Base-by-base conservation (phyloP, 345 rosid genomes). In the Dovyalis caffra region DNA sequence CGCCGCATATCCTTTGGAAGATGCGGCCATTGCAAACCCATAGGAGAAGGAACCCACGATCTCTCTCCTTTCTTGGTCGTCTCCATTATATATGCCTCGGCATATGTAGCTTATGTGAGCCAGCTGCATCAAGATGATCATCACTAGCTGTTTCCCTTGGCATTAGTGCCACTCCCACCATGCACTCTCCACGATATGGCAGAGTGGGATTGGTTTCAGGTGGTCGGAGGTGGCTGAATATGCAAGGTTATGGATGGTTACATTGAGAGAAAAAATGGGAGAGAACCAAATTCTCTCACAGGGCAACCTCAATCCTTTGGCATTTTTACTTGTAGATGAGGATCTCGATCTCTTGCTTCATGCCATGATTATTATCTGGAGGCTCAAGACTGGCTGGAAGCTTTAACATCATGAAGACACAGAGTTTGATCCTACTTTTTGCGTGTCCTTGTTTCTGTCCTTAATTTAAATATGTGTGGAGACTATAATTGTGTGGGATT, bases 1-100 rank as follows among this genome's bases (percentile, higher is more conserved):
- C 67, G 73, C 75, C 74, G 87, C 77, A 86, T 86, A 80, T 86
- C 51, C 87, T 67, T 37, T 80, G 81, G 86, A 84, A 84, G 87
- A 86, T 86, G 84, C 87, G n/a, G 74, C 68, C 70, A 28, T 64
- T 45, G 45, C 47, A 15, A 60, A 35, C 64, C 80, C 70, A 28
- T 18, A 1, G 72, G 12, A 40, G 73, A 79, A 75, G 70, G 63
- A 74, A 34, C 43, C 69, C 51, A 11, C 11, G 37, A n/a, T n/a
- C n/a, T n/a, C n/a, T n/a, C n/a, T n/a, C n/a, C n/a, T n/a, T n/a
- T n/a, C n/a, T n/a, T n/a, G n/a, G n/a, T n/a, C n/a, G n/a, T n/a
- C n/a, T n/a, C n/a, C n/a, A n/a, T n/a, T n/a, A n/a, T n/a, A n/a
- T n/a, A n/a, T n/a, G n/a, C n/a, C n/a, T n/a, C n/a, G n/a, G n/a